Conservation (phyloP, 176 grass and related monocot genomes). For the Tillandsia fasciculata region DNA sequence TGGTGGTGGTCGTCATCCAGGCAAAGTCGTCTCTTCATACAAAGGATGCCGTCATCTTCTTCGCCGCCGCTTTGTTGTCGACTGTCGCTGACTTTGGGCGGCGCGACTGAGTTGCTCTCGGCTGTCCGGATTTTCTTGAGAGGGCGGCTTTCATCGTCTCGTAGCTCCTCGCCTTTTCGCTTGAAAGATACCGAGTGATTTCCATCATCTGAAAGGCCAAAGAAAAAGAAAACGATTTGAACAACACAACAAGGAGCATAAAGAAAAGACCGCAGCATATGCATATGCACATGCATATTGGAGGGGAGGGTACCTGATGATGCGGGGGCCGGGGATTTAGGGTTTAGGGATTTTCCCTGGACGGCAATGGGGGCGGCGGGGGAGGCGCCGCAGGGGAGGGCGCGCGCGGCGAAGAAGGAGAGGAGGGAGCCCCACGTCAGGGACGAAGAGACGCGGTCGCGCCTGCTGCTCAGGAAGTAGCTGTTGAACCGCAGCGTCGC, state of each 20-base stretch:
- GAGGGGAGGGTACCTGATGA: constrained; percentile 18
- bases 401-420: constrained; percentile 44
- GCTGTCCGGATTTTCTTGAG: constrained; percentile 33
- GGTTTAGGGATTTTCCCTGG: constrained; percentile 19
- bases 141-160: not conserved
- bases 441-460: constrained; percentile 21
- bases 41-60: constrained; percentile 30
- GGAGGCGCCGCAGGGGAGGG: constrained; percentile 30
- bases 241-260: no score
- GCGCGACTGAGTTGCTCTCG: not conserved
- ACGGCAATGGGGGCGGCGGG: constrained; percentile 29
- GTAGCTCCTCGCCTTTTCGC: not conserved
- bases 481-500: constrained; percentile 50
- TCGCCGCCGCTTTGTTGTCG: not conserved
- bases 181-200: constrained; percentile 8
- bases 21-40: constrained; percentile 53
- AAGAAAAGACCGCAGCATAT: no score
- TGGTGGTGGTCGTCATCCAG: constrained; percentile 29
- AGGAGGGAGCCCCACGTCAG: constrained; percentile 51
- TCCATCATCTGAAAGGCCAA: constrained; percentile 8
- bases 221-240: no score
- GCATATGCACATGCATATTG: not conserved
- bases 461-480: constrained; percentile 53
- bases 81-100: no score
- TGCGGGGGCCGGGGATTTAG: not conserved